Evolutionary conservation across 768 basidiomycete genomes (phyloP).

Genomic region (Boletus barrowsii): DNA sequence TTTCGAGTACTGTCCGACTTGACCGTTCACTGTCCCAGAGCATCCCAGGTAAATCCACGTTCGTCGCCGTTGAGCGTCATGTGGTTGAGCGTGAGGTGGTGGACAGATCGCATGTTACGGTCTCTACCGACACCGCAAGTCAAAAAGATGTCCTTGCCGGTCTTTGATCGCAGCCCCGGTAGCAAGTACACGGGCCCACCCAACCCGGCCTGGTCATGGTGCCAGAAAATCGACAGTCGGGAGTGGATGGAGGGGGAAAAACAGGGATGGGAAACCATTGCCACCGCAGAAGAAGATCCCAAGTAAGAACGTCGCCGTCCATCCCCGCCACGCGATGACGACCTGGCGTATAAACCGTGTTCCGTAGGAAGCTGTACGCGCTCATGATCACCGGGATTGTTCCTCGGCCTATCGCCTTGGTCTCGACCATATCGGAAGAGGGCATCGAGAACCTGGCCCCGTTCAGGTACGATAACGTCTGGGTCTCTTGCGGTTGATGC

Average conservation of each 20-base stretch:
- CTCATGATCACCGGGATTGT: constrained; percentile 36
- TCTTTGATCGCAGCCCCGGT: constrained; percentile 13
- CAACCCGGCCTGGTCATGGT: constrained; percentile 30
- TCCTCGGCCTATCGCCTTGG: constrained; percentile 46
- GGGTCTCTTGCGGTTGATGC: background rate
- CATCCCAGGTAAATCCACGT: too few species aligned
- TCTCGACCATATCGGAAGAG: constrained; percentile 34
- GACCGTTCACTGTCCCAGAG: too few species aligned
- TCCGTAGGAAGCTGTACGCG: constrained; percentile 26
- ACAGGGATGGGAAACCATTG: constrained; percentile 33
- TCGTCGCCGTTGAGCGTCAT: too few species aligned
- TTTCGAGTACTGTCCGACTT: too few species aligned
- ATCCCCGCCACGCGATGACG: background rate
- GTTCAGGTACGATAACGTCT: constrained; percentile 33
- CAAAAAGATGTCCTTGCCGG: constrained; percentile 19
- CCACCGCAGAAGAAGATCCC: constrained; percentile 25
- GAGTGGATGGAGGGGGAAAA: constrained; percentile 34
- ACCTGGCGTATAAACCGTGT: background rate
- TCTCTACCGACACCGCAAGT: background rate
- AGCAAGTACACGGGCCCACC: constrained; percentile 29
- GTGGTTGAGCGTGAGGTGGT: too few species aligned
- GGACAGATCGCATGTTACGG: background rate
- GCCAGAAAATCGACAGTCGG: constrained; percentile 22
- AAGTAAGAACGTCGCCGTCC: constrained; percentile 12
- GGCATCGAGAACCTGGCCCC: constrained; percentile 41